Conservation (phyloP, 1,139 yeast genomes). For the Geotrichum australiense region DNA sequence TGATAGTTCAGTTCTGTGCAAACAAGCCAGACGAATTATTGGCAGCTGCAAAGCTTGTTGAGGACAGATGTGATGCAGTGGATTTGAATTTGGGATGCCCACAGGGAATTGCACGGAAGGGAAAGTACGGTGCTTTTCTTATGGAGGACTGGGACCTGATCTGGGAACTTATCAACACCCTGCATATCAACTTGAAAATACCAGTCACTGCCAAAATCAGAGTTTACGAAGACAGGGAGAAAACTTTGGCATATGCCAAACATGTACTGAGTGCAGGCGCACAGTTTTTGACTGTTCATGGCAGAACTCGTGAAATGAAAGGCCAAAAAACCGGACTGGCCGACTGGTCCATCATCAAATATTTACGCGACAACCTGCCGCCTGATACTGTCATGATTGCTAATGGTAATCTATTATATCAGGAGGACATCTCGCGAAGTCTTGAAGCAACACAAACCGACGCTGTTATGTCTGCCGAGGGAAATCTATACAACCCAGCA, state of each 20-base stretch:
- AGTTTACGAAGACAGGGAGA: conserved; percentile 77
- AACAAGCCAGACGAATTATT: conserved; percentile 82
- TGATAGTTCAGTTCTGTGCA: conserved; percentile 92
- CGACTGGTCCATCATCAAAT: conserved; percentile 76
- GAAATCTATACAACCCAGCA: conserved; percentile 89
- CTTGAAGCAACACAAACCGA: conserved; percentile 59
- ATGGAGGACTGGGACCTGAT: conserved; percentile 97
- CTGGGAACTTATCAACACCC: conserved; percentile 56
- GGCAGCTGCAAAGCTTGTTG: conserved; percentile 75
- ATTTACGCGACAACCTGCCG: conserved; percentile 73
- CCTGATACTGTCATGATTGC: conserved; percentile 82
- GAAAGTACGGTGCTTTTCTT: conserved; percentile 89
- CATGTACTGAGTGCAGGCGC: conserved; percentile 95
- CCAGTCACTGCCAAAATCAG: conserved; percentile 97
- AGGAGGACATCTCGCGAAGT: conserved; percentile 71
- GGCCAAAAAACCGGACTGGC: conserved; percentile 95
- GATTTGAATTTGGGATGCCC: conserved; percentile 96
- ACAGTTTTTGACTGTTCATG: conserved; percentile 89
- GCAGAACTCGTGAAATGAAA: conserved; percentile 94
- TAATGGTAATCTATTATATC: conserved; percentile 85
- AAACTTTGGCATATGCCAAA: conserved; percentile 78
- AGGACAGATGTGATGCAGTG: conserved; percentile 86
- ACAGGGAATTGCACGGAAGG: conserved; percentile 92
- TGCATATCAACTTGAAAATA: conserved; percentile 66
- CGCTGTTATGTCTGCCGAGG: conserved; percentile 98